Conservation (phyloP, 257 asterid species). For the Rauvolfia tetraphylla region DNA sequence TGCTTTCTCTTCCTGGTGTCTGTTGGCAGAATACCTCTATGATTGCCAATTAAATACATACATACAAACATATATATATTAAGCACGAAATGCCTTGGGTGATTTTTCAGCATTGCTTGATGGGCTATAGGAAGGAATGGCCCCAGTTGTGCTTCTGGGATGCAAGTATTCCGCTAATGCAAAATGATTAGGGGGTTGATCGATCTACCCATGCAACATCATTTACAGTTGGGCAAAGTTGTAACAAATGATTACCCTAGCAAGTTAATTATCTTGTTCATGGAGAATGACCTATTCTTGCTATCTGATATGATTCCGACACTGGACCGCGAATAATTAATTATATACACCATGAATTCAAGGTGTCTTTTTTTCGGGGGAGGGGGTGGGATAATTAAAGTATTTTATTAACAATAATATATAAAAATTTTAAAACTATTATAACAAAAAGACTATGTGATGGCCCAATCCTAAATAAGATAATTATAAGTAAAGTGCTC, state of each 20-base stretch:
- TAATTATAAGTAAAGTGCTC: no score
- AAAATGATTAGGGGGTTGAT: constrained; percentile 10
- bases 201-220: constrained; percentile 9
- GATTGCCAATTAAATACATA: constrained; percentile 10
- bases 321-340: no score
- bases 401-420: no score
- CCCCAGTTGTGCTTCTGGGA: not conserved
- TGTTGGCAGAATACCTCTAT: not conserved
- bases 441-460: no score
- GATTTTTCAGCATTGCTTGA: not conserved
- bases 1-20: not conserved
- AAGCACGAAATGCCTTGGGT: not conserved
- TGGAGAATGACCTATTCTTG: no score
- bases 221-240: constrained; percentile 1
- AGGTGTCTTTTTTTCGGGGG: no score
- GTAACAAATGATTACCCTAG: not conserved
- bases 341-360: no score
- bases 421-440: no score
- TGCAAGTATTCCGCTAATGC: constrained; percentile 1
- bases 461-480: no score
- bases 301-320: no score
- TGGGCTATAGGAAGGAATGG: not conserved
- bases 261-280: not conserved
- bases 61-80: no score
- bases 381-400: no score